These are phyloP conservation scores for Aquilaria malaccensis DNA, from an alignment of 345 rosid genomes.

Conservation along the genomic window DNA sequence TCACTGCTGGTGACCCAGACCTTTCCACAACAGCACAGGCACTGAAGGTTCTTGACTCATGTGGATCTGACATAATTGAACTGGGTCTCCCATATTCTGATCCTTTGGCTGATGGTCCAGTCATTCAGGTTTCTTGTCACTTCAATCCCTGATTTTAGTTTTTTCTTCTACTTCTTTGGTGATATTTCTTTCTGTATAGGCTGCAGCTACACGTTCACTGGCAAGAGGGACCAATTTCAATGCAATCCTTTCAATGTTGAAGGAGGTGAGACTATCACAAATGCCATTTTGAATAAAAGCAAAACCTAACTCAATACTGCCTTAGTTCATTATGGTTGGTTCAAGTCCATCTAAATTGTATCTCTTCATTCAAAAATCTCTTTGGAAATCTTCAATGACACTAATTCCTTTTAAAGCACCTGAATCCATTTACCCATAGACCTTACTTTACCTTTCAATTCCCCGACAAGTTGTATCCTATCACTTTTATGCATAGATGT, in stretches of 20 bases:
- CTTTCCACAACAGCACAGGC: slow-evolving; percentile 90
- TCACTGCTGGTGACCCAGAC: slow-evolving; percentile 98
- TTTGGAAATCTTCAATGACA: no score
- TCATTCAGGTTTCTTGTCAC: slow-evolving; percentile 63
- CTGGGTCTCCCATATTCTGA: slow-evolving; percentile 88
- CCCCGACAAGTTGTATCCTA: no score
- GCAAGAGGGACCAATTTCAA: slow-evolving; percentile 71
- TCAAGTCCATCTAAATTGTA: no score
- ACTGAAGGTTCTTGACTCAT: slow-evolving; percentile 63
- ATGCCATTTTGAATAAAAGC: no score
- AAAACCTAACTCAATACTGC: no score
- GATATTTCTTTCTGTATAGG: slow-evolving; percentile 35
- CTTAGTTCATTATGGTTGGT: no score
- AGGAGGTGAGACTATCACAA: slow-evolving; percentile 43
- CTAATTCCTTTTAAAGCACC: no score
- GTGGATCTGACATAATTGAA: slow-evolving; percentile 83
- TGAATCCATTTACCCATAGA: no score
- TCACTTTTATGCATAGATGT: no score
- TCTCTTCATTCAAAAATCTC: no score
- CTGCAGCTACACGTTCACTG: slow-evolving; percentile 84
- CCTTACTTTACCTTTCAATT: no score
- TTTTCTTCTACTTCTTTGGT: slow-evolving; percentile 2
- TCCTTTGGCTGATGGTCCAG: slow-evolving; percentile 91
- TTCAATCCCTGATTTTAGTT: background rate
- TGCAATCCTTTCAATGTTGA: slow-evolving; percentile 60